Base-by-base conservation (phyloP, 2,329 filamentous ascomycete species). In the Amauroascus niger region DNA sequence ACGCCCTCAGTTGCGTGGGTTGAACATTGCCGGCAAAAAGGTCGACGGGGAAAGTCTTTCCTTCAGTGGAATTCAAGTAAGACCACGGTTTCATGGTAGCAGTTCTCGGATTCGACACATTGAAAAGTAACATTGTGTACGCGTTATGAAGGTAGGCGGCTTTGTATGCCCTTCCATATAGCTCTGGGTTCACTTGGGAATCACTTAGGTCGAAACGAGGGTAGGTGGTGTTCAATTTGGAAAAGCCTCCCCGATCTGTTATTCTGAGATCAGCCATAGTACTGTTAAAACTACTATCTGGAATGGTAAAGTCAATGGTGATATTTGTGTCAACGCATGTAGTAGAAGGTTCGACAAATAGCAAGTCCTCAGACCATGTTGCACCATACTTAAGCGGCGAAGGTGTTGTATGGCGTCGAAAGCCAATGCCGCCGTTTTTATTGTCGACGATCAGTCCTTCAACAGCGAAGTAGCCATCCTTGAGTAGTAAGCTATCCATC, bases 281-380 rank as follows among this genome's bases (percentile, higher is more conserved):
- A 8, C 2, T 14, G 6, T 60, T 43, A 6, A 37, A 44, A 1
- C 44, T 53, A 6, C 45, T 59, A 1, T 52, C 41, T 2, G 59
- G 57, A 8, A 71, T 65, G 8, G 55, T 58, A 52, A 71, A 75
- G 30, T 75, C 71, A 3, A 77, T 49, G 0, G 73, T 74, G 6
- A 65, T 33, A 52, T 66, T 66, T 1, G 66, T 70, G 49, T 72
- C 63, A 5, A 76, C 71, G 54, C 75, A 77, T 4, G 62, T 59
- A 0, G 72, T 71, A 22, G 72, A 68, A 0, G 75, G 75, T 55
- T 75, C 69, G 9, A 77, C 57, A 57, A 75, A 77, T 0, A 77
- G 66, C 4, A 78, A 45, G 52, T 77, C 74, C 53, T 79, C 75
- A 0, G 64, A 62, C 75, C 75, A 77, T 1, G 60, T 63, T 6